Conservation (phyloP, 2,329 filamentous ascomycete species). For the Setomelanomma holmii region DNA sequence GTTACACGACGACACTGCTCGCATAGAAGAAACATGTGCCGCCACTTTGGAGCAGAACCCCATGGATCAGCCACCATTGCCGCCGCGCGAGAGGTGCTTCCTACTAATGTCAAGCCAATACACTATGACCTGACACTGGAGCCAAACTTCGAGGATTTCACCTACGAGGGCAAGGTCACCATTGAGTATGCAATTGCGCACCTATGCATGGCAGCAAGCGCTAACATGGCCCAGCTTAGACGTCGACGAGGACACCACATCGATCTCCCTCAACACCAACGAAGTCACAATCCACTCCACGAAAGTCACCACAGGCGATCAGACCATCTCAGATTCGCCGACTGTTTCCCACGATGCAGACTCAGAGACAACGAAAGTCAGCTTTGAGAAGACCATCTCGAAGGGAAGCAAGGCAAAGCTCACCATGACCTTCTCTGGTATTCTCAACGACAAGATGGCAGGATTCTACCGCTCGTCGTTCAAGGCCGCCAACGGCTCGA, state of each 20-base stretch:
- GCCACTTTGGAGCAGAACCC: conserved; percentile 63
- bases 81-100: conserved; percentile 81
- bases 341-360: conserved; percentile 77
- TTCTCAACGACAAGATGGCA: conserved; percentile 92
- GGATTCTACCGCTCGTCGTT: conserved; percentile 97
- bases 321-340: conserved; percentile 66
- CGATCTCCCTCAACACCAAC: conserved; percentile 85
- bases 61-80: conserved; percentile 66
- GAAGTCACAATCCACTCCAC: conserved; percentile 83
- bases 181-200: conserved; percentile 68
- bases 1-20: conserved; percentile 68
- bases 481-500: conserved; percentile 79
- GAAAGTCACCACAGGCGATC: conserved; percentile 69
- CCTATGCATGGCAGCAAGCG: neutral
- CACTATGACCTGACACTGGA: conserved; percentile 94
- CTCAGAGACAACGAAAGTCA: conserved; percentile 81
- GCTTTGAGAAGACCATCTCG: conserved; percentile 74
- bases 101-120: conserved; percentile 86
- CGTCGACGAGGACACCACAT: conserved; percentile 81
- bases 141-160: conserved; percentile 86
- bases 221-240: conserved; percentile 65
- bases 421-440: conserved; percentile 78
- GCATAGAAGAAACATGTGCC: conserved; percentile 78
- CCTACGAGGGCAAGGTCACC: conserved; percentile 81
- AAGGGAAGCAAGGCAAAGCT: conserved; percentile 80